These are phyloP conservation scores for Ustilago xerochloae DNA, from an alignment of 1,284 basidiomycete species.

Conservation along the genomic window DNA sequence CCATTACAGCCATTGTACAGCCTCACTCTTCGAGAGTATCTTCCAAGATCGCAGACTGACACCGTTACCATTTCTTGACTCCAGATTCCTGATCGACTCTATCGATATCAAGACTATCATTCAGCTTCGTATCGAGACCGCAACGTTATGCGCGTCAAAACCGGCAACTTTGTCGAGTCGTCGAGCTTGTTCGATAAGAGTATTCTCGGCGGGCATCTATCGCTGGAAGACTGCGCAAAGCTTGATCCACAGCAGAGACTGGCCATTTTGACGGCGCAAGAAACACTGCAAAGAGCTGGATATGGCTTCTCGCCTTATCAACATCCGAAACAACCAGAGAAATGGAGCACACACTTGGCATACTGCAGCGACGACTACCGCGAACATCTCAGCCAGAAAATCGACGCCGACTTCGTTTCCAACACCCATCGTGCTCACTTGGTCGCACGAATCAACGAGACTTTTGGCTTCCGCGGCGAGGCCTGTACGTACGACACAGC, in stretches of 20 bases:
- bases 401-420: constrained; percentile 27
- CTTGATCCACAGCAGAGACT: constrained; percentile 53
- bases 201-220: constrained; percentile 12
- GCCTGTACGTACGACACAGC: constrained; percentile 52
- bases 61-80: no score
- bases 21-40: no score
- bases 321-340: constrained; percentile 16
- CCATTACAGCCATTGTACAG: no score
- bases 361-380: constrained; percentile 53
- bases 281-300: constrained; percentile 37
- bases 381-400: constrained; percentile 47
- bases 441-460: constrained; percentile 30
- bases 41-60: no score
- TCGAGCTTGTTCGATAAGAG: constrained; percentile 37
- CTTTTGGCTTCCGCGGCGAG: constrained; percentile 45
- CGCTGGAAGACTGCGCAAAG: constrained; percentile 24
- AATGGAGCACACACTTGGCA: constrained; percentile 48
- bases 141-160: constrained; percentile 51
- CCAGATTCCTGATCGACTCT: constrained; percentile 42
- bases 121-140: constrained; percentile 45
- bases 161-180: constrained; percentile 34
- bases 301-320: constrained; percentile 32
- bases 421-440: constrained; percentile 45
- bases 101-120: constrained; percentile 48
- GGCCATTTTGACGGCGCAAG: constrained; percentile 33